phyloP scores from a whole-genome alignment of 208 protist species.

The Porcisia hertigi region DNA sequence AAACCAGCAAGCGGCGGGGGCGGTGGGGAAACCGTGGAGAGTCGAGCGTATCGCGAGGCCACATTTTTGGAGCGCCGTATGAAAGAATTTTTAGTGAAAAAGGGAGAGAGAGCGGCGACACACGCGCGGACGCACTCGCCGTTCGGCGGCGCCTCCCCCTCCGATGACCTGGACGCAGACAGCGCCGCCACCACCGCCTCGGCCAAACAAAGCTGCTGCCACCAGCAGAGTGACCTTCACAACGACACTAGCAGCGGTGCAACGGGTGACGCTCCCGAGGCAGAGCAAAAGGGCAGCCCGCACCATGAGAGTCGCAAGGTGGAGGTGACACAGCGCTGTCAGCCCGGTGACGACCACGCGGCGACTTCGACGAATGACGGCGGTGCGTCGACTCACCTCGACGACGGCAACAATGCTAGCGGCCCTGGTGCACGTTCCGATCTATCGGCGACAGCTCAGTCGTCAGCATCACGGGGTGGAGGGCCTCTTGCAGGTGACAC shows the following conservation, averaged over 20 bases:
- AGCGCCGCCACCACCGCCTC: not conserved
- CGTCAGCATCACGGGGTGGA: not conserved
- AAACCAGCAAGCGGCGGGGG: not conserved
- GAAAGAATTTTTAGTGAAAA: slow-evolving; percentile 6
- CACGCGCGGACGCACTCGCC: not conserved
- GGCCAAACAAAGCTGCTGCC: not conserved
- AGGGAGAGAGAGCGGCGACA: not conserved
- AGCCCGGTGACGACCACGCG: not conserved
- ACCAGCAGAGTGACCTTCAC: not conserved
- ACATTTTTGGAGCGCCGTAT: slow-evolving; percentile 30
- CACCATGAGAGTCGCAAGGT: slow-evolving; percentile 9
- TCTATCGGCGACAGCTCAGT: not conserved
- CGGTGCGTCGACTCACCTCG: not conserved
- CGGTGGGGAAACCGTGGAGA: slow-evolving; percentile 9
- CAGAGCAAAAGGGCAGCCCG: not conserved
- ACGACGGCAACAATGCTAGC: not conserved
- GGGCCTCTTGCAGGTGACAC: not conserved
- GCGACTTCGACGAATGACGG: not conserved
- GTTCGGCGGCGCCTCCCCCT: not conserved
- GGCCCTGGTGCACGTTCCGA: not conserved
- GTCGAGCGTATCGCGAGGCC: slow-evolving; percentile 25
- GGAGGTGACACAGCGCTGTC: slow-evolving; percentile 7
- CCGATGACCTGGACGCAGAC: not conserved
- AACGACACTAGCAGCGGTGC: not conserved
- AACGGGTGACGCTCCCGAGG: not conserved